A percentile compares a stretch with the other conserved stretches of the same genome.
Conservation (phyloP, 2,329 filamentous ascomycete genomes). For the Alternaria gansuensis region DNA sequence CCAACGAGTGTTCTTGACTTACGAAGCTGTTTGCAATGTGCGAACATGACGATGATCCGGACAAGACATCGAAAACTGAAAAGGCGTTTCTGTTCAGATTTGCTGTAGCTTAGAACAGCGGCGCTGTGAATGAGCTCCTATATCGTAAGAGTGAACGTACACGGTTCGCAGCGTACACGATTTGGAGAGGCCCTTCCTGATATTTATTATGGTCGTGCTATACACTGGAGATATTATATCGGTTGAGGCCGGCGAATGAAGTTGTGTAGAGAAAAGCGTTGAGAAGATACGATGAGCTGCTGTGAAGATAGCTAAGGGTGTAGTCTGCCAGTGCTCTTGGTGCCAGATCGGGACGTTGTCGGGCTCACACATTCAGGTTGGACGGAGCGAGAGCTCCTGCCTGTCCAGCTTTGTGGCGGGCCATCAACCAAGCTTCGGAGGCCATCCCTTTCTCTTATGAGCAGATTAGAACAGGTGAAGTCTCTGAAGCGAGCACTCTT, state of each 20-base stretch:
- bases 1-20: neutral
- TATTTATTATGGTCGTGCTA: neutral
- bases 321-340: neutral
- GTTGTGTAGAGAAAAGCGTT: neutral
- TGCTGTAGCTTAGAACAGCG: neutral
- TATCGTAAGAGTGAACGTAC: neutral
- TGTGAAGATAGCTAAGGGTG: neutral
- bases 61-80: neutral
- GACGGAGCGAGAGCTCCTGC: too few relatives aligned
- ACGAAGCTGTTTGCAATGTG: neutral
- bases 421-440: too few relatives aligned
- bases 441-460: too few relatives aligned
- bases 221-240: neutral
- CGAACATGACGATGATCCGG: neutral
- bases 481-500: too few relatives aligned
- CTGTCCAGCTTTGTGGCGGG: too few relatives aligned
- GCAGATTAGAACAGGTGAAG: too few relatives aligned
- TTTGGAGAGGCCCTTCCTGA: neutral
- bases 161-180: neutral
- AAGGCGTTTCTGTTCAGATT: neutral
- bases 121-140: neutral
- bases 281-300: neutral
- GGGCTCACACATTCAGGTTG: too few relatives aligned
- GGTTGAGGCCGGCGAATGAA: neutral
- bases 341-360: neutral